Evolutionary conservation across 306 rosid species (phyloP), one percentile per base, ranked within the genome.

Genomic region (Gynostemma pentaphyllum): DNA sequence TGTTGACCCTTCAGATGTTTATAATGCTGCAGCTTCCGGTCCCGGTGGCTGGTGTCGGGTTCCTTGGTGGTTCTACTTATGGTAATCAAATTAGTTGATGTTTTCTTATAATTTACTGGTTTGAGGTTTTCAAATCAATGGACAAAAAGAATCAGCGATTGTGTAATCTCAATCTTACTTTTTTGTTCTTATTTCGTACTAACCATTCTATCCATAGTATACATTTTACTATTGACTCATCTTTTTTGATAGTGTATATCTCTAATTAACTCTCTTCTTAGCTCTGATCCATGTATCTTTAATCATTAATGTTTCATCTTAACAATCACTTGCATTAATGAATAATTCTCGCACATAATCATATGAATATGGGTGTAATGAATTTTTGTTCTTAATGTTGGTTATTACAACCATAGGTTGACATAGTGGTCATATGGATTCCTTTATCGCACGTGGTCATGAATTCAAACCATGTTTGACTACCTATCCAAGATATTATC

Each of bases 31-130:
- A 6, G 78, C 80, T 28, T 64, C 83, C 4, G 76, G 76, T 8
- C 78, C 83, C 9, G 90, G 44, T 0, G 64, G 64, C 18, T n/a
- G 19, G 3, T 2, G 30, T 46, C 0, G 46, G 81, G 3, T 78
- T 88, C 24, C 88, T 87, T 2, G 96, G 95, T 46, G 88, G 83
- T 26, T 82, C 96, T 47, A 68, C 70, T 53, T 92, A 75, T 76
- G 96, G 95, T 84, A 88, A 85, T 84, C 79, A 79, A 76, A 77
- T 89, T 41, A 84, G 81, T 69, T 89, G 72, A 88, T 42, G 21
- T 37, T 60, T 12, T 12, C 29, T 60, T 22, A 7, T 22, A 9
- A 37, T 36, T 36, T 57, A 26, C 36, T 56, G 10, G 45, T 57
- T 57, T n/a, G 19, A 55, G 26, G 9, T 55, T 28, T 39, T 53